Evolutionary conservation across 305 asterid species (phyloP), one percentile per base, ranked within the genome.

Genomic region (Fraxinus sp.): DNA sequence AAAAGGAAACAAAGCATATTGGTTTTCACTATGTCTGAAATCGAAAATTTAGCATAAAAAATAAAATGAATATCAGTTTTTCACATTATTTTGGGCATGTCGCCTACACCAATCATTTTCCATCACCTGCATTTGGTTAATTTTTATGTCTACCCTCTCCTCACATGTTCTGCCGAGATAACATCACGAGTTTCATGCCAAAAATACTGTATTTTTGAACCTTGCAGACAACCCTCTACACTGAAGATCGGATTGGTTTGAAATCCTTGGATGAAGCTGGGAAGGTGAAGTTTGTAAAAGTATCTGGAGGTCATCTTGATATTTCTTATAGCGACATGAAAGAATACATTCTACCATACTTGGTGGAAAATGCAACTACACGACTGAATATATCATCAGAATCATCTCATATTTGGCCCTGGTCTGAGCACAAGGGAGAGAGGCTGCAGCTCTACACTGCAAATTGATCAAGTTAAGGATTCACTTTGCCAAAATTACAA

Each of bases 171-270:
- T 57, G 28, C 68, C 11, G 26, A 57, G 68, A 57, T 57, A 22
- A 6, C 66, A 0, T 55, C 10, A n/a, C 68, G 24, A 18, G 1
- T 57, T 57, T 57, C 2, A 6, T 18, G 68, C 28, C 28, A 18
- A 57, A 57, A 18, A 18, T 64, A 26, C 18, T 79, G 68, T 79
- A 39, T 43, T 37, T 72, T 30, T 52, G 26, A 79, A 79, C 26
- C 52, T 79, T 88, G 87, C 91, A 96, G 98, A 96, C 98, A 59
- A 79, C 87, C 46, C 91, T 95, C 1, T 93, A 95, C 75, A 92
- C 78, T 2, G 98, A 95, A 86, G 97, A 95, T 83, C 93, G 94
- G 99, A 96, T 96, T 22, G 99, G 99, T 77, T 86, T 96, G 91
- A 92, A 82, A 85, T 82, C 88, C 1, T 84, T 96, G 88, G 97